Percentiles rank a stretch among this genome's conserved stretches.
phyloP scores from a whole-genome alignment of 208 protist species.

The Trypanosoma congolense region DNA sequence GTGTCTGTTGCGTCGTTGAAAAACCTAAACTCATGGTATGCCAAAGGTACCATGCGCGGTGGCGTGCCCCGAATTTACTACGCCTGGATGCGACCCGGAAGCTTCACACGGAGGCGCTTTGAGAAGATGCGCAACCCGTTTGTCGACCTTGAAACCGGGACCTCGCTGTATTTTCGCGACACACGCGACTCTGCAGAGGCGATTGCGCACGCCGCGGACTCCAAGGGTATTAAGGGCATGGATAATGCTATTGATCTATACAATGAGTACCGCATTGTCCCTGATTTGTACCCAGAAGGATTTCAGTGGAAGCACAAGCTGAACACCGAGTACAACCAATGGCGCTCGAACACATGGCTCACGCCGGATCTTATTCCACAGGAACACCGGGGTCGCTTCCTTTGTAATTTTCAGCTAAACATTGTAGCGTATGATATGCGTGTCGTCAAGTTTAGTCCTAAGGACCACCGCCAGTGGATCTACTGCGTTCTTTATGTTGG shows the following conservation, averaged over 20 bases:
- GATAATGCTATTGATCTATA: conserved; percentile 89
- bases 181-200: conserved; percentile 85
- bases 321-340: conserved; percentile 93
- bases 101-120: conserved; percentile 85
- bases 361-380: conserved; percentile 89
- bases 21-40: conserved; percentile 84
- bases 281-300: conserved; percentile 89
- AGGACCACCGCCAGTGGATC: conserved; percentile 91
- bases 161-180: conserved; percentile 90
- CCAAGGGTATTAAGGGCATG: conserved; percentile 89
- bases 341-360: conserved; percentile 91
- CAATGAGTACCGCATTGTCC: conserved; percentile 92
- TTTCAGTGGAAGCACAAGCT: conserved; percentile 93
- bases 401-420: conserved; percentile 93
- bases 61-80: conserved; percentile 92
- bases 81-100: conserved; percentile 89
- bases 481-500: conserved; percentile 90
- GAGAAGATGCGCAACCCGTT: conserved; percentile 94
- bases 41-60: conserved; percentile 89
- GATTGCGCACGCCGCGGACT: conserved; percentile 78
- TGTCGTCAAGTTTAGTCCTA: conserved; percentile 91
- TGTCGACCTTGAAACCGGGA: conserved; percentile 87
- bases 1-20: conserved; percentile 32
- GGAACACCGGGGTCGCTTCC: conserved; percentile 89
- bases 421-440: conserved; percentile 90